phyloP scores from a whole-genome alignment of 2,329 filamentous ascomycete species.

The Xylaria digitata region DNA sequence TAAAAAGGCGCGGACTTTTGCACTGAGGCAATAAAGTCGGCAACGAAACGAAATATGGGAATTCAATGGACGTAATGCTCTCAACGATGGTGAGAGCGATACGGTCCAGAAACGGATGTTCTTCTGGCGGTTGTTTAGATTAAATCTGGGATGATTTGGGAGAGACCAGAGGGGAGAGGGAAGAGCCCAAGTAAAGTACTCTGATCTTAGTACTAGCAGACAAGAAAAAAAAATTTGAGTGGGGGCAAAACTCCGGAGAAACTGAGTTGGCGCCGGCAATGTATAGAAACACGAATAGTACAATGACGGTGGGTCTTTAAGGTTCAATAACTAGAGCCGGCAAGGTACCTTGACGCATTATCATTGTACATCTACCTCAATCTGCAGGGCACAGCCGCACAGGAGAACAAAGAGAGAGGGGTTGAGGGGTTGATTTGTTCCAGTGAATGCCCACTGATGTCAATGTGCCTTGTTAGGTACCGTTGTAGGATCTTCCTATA shows the following conservation, averaged over 20 bases:
- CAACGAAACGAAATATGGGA: slow-evolving; percentile 42
- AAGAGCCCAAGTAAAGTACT: slow-evolving; percentile 42
- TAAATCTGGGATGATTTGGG: slow-evolving; percentile 42
- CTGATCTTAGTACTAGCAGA: slow-evolving; percentile 33
- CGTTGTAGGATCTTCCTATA: neutral
- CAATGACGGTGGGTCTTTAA: slow-evolving; percentile 1
- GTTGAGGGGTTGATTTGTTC: slow-evolving; percentile 31
- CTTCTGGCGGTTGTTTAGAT: slow-evolving; percentile 35
- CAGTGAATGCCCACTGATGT: slow-evolving; percentile 18
- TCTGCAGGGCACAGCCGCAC: neutral
- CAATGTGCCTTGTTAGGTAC: slow-evolving; percentile 5
- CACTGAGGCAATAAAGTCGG: slow-evolving; percentile 45
- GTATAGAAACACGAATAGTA: neutral
- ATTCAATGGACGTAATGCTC: slow-evolving; percentile 46
- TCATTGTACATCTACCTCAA: slow-evolving; percentile 22
- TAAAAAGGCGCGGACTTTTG: slow-evolving; percentile 44
- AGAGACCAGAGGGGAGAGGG: slow-evolving; percentile 43
- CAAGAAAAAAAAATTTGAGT: slow-evolving; percentile 50
- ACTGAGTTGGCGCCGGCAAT: slow-evolving; percentile 39
- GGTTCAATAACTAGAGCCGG: neutral
- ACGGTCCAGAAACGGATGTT: slow-evolving; percentile 40
- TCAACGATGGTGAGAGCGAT: slow-evolving; percentile 44
- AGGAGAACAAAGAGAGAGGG: slow-evolving; percentile 29
- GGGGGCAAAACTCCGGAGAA: slow-evolving; percentile 48
- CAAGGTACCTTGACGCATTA: slow-evolving; percentile 8